Evolutionary conservation across 1,284 basidiomycete species (phyloP).

Genomic region (Moesziomyces parantarcticus): DNA sequence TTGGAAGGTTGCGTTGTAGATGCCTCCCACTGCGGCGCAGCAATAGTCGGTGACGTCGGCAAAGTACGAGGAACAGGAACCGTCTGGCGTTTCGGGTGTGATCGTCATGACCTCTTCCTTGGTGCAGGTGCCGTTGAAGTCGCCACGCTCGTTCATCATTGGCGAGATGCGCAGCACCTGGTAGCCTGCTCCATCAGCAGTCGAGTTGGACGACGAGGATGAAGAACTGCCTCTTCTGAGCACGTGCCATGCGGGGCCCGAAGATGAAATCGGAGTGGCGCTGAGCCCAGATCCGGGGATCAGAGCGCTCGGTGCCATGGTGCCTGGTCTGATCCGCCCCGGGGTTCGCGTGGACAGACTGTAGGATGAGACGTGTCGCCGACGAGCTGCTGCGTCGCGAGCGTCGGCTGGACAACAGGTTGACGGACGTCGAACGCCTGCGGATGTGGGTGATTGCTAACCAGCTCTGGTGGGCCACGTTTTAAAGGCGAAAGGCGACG

Average conservation of each 20-base stretch:
- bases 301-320: constrained; percentile 23
- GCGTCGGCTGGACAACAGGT: too few species aligned
- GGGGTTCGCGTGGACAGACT: too few species aligned
- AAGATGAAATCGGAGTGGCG: constrained; percentile 9
- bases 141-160: constrained; percentile 44
- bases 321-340: neutral
- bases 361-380: too few species aligned
- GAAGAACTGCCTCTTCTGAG: constrained; percentile 9
- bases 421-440: too few species aligned
- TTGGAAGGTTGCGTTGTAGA: constrained; percentile 35
- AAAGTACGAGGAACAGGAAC: constrained; percentile 48
- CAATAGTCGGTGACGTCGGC: constrained; percentile 57
- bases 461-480: too few species aligned
- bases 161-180: constrained; percentile 29
- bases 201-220: constrained; percentile 7
- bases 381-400: too few species aligned
- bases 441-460: too few species aligned
- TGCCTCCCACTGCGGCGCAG: constrained; percentile 54
- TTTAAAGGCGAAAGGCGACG: too few species aligned
- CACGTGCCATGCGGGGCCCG: constrained; percentile 11
- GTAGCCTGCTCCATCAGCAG: constrained; percentile 9
- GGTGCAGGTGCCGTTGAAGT: constrained; percentile 49
- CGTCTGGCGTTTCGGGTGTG: constrained; percentile 46
- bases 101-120: constrained; percentile 37
- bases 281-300: constrained; percentile 7